Percentiles rank a stretch among this genome's conserved stretches.
phyloP scores from a whole-genome alignment of 1,284 basidiomycete genomes.

The Cryptococcus amylolentus region DNA sequence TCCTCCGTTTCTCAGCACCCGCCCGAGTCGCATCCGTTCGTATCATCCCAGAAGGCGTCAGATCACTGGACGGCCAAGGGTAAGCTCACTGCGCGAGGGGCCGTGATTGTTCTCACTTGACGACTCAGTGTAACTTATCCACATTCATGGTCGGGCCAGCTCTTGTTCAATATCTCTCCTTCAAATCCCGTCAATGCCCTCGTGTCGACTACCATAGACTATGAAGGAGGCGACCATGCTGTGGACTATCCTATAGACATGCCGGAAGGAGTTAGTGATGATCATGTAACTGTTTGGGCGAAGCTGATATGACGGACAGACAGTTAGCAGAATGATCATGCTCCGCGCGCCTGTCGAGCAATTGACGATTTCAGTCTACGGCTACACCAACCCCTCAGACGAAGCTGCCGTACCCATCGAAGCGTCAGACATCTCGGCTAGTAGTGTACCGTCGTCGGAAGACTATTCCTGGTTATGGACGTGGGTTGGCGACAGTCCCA shows the following conservation, averaged over 20 bases:
- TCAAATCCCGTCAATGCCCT: conserved; percentile 26
- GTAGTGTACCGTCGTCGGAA: background rate
- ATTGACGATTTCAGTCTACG: conserved; percentile 24
- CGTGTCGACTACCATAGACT: conserved; percentile 7
- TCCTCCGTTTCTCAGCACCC: conserved; percentile 16
- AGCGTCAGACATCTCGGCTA: background rate
- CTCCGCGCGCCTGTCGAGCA: conserved; percentile 16
- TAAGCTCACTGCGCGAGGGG: conserved; percentile 3
- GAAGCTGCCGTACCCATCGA: background rate
- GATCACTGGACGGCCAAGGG: conserved; percentile 13
- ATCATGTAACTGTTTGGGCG: background rate
- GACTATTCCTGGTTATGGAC: conserved; percentile 16
- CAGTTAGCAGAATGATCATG: conserved; percentile 23
- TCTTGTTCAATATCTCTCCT: conserved; percentile 22
- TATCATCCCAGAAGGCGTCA: conserved; percentile 25
- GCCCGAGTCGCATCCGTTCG: conserved; percentile 18
- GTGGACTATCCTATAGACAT: conserved; percentile 24
- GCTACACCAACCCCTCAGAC: conserved; percentile 4
- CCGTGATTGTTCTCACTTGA: background rate
- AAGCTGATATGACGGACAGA: conserved; percentile 6
- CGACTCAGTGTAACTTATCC: conserved; percentile 15
- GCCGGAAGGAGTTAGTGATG: conserved; percentile 23
- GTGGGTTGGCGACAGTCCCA: conserved; percentile 14
- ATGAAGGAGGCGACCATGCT: conserved; percentile 8
- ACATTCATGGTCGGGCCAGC: conserved; percentile 10